Evolutionary conservation across 192 early-diverging fungal species (phyloP).

Genomic region (Allomyces macrogynus): DNA sequence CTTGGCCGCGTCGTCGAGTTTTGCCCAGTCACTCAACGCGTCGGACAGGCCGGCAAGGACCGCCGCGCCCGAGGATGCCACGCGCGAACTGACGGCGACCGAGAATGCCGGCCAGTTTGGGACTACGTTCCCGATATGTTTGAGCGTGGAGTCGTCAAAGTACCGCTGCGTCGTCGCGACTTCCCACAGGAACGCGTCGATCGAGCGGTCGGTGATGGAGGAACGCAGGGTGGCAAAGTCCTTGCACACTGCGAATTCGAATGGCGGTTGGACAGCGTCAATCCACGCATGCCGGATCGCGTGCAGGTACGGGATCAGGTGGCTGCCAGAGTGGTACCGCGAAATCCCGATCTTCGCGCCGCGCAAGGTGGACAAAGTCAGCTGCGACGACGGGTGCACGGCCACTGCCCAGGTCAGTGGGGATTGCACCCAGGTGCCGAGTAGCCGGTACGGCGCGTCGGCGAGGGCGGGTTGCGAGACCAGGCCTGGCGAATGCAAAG

Average conservation of each 20-base stretch:
- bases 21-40: background rate
- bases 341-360: background rate
- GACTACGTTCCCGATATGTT: background rate
- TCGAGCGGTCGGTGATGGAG: background rate
- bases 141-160: background rate
- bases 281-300: too few relatives aligned
- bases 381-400: background rate
- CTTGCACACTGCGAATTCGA: background rate
- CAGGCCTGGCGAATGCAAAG: too few relatives aligned
- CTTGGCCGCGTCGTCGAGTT: background rate
- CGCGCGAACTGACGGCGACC: background rate
- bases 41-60: background rate
- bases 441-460: background rate
- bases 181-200: background rate
- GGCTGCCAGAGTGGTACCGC: background rate
- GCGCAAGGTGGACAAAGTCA: background rate
- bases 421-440: conserved; percentile 2
- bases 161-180: background rate
- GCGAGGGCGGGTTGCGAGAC: background rate
- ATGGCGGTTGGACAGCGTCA: background rate
- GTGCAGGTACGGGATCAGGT: background rate
- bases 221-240: background rate
- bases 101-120: background rate
- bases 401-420: conserved; percentile 4
- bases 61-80: background rate